Percentiles rank a stretch among this genome's conserved stretches.
Evolutionary conservation across 148 eudicot species (phyloP).

Genomic region (Limonium bicolor): DNA sequence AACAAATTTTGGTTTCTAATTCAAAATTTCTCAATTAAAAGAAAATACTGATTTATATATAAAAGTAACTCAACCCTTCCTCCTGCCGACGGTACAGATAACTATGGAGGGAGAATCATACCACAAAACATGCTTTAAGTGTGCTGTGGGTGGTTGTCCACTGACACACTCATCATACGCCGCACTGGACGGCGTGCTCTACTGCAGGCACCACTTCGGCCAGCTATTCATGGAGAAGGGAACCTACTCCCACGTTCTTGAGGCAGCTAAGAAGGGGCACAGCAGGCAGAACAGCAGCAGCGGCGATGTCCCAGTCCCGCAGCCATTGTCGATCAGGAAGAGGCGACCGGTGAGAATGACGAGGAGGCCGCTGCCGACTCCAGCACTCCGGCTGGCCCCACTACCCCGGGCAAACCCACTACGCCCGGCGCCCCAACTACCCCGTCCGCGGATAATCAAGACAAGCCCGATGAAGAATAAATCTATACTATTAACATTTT

Average conservation of each 20-base stretch:
- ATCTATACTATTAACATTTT: too few species aligned
- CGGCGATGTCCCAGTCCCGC: too few species aligned
- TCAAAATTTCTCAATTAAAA: background rate
- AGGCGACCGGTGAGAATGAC: too few species aligned
- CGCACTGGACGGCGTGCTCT: constrained; percentile 66
- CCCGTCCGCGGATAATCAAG: too few species aligned
- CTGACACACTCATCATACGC: constrained; percentile 85
- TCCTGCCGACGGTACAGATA: constrained; percentile 27
- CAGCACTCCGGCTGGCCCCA: too few species aligned
- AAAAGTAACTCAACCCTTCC: background rate
- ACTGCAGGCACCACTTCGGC: constrained; percentile 88
- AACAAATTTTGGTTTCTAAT: background rate
- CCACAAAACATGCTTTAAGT: constrained; percentile 81
- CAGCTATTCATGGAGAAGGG: constrained; percentile 95
- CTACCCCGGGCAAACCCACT: too few species aligned
- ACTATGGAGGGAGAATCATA: constrained; percentile 71
- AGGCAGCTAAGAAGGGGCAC: background rate
- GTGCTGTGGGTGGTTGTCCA: constrained; percentile 77
- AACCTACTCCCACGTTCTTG: constrained; percentile 61
- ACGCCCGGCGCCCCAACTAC: too few species aligned
- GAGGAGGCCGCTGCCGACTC: too few species aligned
- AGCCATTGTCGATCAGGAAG: too few species aligned
- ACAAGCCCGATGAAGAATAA: too few species aligned
- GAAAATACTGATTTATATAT: background rate
- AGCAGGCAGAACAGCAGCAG: too few species aligned